Percentiles rank a stretch among this genome's conserved stretches.
These are phyloP conservation scores for Aspergillus bombycis DNA, from an alignment of 2,329 filamentous ascomycete genomes.

Conservation along the genomic window DNA sequence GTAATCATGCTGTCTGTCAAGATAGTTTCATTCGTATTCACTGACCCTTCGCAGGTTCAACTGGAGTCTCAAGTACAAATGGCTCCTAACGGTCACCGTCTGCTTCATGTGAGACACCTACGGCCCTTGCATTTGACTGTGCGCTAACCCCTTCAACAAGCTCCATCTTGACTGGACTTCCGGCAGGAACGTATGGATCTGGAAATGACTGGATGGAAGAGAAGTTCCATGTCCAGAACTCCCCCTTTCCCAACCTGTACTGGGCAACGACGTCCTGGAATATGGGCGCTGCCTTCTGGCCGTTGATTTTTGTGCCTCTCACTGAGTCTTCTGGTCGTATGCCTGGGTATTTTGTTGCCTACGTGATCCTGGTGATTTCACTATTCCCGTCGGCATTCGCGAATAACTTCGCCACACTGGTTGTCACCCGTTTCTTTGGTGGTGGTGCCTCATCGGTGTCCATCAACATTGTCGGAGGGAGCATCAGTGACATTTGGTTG, in stretches of 20 bases:
- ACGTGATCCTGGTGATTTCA: constrained; percentile 46
- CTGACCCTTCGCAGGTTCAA: constrained; percentile 39
- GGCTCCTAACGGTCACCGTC: constrained; percentile 45
- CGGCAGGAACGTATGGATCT: constrained; percentile 46
- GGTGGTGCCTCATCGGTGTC: constrained; percentile 48
- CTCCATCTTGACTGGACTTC: constrained; percentile 46
- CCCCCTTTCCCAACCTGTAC: constrained; percentile 36
- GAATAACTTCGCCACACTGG: constrained; percentile 49
- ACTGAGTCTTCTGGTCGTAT: constrained; percentile 48
- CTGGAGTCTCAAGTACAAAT: constrained; percentile 46
- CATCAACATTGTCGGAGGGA: constrained; percentile 45
- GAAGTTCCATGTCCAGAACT: constrained; percentile 37
- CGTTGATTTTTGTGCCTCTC: constrained; percentile 40
- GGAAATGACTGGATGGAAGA: constrained; percentile 35
- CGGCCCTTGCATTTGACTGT: neutral
- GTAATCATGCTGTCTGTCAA: neutral
- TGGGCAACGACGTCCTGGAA: constrained; percentile 43
- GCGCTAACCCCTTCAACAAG: constrained; percentile 14
- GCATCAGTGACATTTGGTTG: constrained; percentile 42
- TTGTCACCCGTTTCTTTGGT: constrained; percentile 49
- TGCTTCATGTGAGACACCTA: constrained; percentile 43
- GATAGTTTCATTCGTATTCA: too few relatives aligned
- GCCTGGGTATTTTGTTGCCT: constrained; percentile 48
- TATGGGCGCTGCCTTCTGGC: constrained; percentile 44
- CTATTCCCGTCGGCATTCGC: constrained; percentile 48